Percentiles rank a stretch among this genome's conserved stretches.
Conservation (phyloP, 2,329 filamentous ascomycete genomes). For the Fragosphaeria purpurea region DNA sequence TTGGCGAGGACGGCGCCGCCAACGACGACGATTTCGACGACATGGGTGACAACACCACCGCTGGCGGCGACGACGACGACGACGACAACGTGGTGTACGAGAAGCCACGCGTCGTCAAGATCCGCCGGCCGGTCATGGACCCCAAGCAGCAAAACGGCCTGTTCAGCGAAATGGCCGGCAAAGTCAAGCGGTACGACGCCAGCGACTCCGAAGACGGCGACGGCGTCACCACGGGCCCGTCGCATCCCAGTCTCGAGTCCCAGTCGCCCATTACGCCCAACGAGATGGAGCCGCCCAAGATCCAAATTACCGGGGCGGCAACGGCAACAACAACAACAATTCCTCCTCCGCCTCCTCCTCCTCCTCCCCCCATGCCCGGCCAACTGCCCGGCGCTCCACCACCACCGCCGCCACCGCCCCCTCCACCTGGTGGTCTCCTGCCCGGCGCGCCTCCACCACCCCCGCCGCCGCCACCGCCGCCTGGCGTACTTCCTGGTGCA, state of each 20-base stretch:
- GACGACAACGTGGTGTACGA: conserved; percentile 53
- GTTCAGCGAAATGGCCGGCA: conserved; percentile 62
- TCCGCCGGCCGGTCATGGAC: conserved; percentile 59
- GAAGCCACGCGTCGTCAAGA: conserved; percentile 69
- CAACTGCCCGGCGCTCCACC: conserved; percentile 17
- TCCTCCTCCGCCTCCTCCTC: conserved; percentile 39
- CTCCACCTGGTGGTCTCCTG: conserved; percentile 23
- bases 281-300: conserved; percentile 50
- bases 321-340: conserved; percentile 34
- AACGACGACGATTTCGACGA: conserved; percentile 29
- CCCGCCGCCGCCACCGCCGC: conserved; percentile 29
- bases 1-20: conserved; percentile 42
- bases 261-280: conserved; percentile 57
- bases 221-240: conserved; percentile 62
- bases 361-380: conserved; percentile 31
- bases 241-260: conserved; percentile 64
- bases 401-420: conserved; percentile 14
- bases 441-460: conserved; percentile 22
- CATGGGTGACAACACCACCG: too few relatives aligned
- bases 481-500: conserved; percentile 21
- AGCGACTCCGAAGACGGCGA: conserved; percentile 62
- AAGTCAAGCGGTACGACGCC: conserved; percentile 61
- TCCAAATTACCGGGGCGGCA: conserved; percentile 39
- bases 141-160: conserved; percentile 57
- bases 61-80: conserved; percentile 41